A percentile compares a stretch with the other conserved stretches of the same genome.
phyloP scores from a whole-genome alignment of 2,329 filamentous ascomycete species.

The Ophiosphaerella korrae region DNA sequence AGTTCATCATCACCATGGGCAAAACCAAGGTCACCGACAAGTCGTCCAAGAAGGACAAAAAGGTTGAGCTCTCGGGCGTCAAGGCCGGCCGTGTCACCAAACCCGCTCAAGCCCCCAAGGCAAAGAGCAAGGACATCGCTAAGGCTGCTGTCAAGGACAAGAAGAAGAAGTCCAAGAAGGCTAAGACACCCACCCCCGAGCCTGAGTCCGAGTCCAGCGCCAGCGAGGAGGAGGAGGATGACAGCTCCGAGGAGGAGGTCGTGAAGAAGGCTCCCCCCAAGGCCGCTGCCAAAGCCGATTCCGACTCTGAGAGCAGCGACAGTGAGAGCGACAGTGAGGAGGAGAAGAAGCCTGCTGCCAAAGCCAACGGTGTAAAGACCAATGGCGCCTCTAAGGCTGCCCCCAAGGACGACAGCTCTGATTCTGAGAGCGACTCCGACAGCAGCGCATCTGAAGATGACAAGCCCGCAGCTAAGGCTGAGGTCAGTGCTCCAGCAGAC shows the following conservation, averaged over 20 bases:
- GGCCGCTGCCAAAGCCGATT: slow-evolving; percentile 45
- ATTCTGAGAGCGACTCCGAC: slow-evolving; percentile 40
- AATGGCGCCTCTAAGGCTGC: slow-evolving; percentile 40
- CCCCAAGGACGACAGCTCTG: slow-evolving; percentile 46
- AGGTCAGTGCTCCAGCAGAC: slow-evolving; percentile 25
- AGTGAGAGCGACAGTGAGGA: slow-evolving; percentile 34
- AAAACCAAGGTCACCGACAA: slow-evolving; percentile 44
- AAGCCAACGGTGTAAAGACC: slow-evolving; percentile 41
- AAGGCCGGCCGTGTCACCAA: slow-evolving; percentile 73
- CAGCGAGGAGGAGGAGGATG: slow-evolving; percentile 43
- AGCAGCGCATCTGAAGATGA: slow-evolving; percentile 39
- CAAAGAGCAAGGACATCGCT: slow-evolving; percentile 70
- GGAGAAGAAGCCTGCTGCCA: slow-evolving; percentile 33
- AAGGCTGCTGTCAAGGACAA: slow-evolving; percentile 57
- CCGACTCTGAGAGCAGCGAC: slow-evolving; percentile 28
- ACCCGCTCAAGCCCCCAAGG: slow-evolving; percentile 66
- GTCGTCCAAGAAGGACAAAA: slow-evolving; percentile 63
- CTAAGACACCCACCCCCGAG: slow-evolving; percentile 55
- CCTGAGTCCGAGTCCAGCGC: slow-evolving; percentile 47
- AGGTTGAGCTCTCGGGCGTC: slow-evolving; percentile 61
- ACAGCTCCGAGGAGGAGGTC: slow-evolving; percentile 41
- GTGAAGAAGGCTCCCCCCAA: slow-evolving; percentile 43
- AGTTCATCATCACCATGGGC: slow-evolving; percentile 40
- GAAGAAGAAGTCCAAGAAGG: slow-evolving; percentile 59
- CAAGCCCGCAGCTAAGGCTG: slow-evolving; percentile 31